These are phyloP conservation scores for Haplosporangium sp. DNA, from an alignment of 371 early-diverging fungal genomes.

Conservation along the genomic window DNA sequence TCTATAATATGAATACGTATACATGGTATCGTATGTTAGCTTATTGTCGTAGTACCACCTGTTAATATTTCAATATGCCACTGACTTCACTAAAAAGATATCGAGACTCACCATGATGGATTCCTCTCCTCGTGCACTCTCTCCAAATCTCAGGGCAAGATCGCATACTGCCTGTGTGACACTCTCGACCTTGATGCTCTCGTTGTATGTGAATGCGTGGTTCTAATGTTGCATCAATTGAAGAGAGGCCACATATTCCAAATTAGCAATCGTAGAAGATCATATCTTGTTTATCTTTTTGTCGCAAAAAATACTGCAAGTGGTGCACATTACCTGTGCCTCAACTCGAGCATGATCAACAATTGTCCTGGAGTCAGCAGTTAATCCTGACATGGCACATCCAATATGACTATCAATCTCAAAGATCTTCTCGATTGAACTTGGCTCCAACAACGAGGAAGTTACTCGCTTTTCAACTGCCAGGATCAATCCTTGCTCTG, in stretches of 20 bases:
- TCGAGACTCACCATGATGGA: constrained; percentile 86
- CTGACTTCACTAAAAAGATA: background rate
- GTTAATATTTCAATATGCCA: background rate
- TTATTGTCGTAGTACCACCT: background rate
- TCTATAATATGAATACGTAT: constrained; percentile 56
- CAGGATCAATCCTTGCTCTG: constrained; percentile 91
- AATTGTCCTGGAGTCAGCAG: constrained; percentile 96
- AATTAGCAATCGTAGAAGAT: background rate
- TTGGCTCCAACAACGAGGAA: constrained; percentile 90
- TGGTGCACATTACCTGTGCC: constrained; percentile 78
- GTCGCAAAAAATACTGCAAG: background rate
- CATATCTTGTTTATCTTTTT: background rate
- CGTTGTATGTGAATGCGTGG: constrained; percentile 96
- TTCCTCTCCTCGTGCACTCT: constrained; percentile 95
- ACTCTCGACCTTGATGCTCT: constrained; percentile 94
- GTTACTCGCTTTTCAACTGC: constrained; percentile 98
- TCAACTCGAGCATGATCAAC: constrained; percentile 97
- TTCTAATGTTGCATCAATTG: constrained; percentile 62
- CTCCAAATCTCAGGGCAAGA: constrained; percentile 96
- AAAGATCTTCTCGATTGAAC: constrained; percentile 96
- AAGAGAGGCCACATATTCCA: background rate
- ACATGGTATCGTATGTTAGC: background rate
- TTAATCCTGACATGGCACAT: constrained; percentile 97
- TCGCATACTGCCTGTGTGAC: constrained; percentile 98
- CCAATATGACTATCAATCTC: constrained; percentile 96